Evolutionary conservation across 1,284 basidiomycete genomes (phyloP).

Genomic region (Tylopilus sp.): DNA sequence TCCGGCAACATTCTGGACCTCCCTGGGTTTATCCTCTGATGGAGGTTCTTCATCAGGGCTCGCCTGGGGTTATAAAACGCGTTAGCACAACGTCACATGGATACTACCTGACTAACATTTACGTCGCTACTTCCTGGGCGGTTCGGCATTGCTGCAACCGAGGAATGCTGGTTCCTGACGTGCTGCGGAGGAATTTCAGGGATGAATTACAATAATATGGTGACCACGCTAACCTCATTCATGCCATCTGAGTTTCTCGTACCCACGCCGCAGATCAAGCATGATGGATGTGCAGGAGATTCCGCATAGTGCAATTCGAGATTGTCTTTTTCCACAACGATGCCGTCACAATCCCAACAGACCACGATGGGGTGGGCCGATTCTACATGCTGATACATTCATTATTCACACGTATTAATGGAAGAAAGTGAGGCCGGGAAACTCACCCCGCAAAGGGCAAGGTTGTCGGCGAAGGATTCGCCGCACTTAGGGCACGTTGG

Average conservation of each 20-base stretch:
- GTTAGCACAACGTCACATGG: slow-evolving; percentile 16
- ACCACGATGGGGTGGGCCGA: slow-evolving; percentile 37
- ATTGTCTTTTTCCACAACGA: slow-evolving; percentile 31
- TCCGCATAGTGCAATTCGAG: slow-evolving; percentile 39
- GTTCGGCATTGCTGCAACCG: slow-evolving; percentile 15
- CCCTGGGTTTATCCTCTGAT: slow-evolving; percentile 6
- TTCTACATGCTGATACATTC: slow-evolving; percentile 31
- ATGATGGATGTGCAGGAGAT: slow-evolving; percentile 38
- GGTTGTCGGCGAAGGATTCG: slow-evolving; percentile 30
- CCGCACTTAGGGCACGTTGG: slow-evolving; percentile 37
- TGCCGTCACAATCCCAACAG: slow-evolving; percentile 43
- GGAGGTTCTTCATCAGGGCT: neutral
- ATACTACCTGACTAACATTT: slow-evolving; percentile 11
- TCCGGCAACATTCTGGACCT: neutral
- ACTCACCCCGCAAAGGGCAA: slow-evolving; percentile 36
- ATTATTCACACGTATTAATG: neutral
- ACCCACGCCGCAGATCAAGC: slow-evolving; percentile 32
- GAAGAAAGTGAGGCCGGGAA: neutral
- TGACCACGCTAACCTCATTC: slow-evolving; percentile 32
- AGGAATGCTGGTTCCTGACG: slow-evolving; percentile 26
- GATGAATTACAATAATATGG: neutral
- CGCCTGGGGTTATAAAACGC: slow-evolving; percentile 13
- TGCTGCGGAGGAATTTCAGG: slow-evolving; percentile 30
- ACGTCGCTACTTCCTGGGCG: slow-evolving; percentile 2
- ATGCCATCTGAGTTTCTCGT: slow-evolving; percentile 26